Percentiles rank a stretch among this genome's conserved stretches.
These are phyloP conservation scores for Kazachstania africana DNA, from an alignment of 805 yeast genomes.

Conservation along the genomic window DNA sequence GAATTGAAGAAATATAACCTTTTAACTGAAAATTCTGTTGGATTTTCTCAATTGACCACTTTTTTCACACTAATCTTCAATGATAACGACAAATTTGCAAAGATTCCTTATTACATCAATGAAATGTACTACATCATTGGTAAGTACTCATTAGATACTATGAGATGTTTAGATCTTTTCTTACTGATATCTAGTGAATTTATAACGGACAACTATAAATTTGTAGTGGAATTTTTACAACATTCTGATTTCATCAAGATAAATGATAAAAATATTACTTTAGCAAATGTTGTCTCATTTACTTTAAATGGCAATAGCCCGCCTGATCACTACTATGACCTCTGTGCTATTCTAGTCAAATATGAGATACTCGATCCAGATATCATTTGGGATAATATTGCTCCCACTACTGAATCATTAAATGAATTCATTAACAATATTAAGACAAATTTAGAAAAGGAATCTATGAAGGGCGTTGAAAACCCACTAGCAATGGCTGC, in stretches of 20 bases:
- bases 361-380: conserved; percentile 56
- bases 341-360: conserved; percentile 49
- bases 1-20: conserved; percentile 49
- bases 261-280: conserved; percentile 43
- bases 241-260: conserved; percentile 37
- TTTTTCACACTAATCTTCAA: conserved; percentile 35
- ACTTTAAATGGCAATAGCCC: conserved; percentile 19
- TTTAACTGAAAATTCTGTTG: conserved; percentile 65
- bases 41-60: conserved; percentile 53
- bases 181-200: conserved; percentile 40
- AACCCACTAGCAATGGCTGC: conserved; percentile 84
- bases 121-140: conserved; percentile 53
- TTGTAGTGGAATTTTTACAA: conserved; percentile 39
- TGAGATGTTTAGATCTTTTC: conserved; percentile 52
- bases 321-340: conserved; percentile 28
- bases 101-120: conserved; percentile 34
- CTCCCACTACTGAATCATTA: conserved; percentile 42
- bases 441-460: conserved; percentile 38
- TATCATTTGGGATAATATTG: conserved; percentile 42
- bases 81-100: conserved; percentile 30
- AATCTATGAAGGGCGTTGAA: conserved; percentile 49
- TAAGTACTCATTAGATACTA: conserved; percentile 64
- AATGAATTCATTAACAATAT: conserved; percentile 32
- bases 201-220: conserved; percentile 33
- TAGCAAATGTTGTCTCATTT: conserved; percentile 42